Evolutionary conservation across 768 basidiomycete species (phyloP), one percentile per base, ranked within the genome.

Genomic region (Termitomyces sp.): DNA sequence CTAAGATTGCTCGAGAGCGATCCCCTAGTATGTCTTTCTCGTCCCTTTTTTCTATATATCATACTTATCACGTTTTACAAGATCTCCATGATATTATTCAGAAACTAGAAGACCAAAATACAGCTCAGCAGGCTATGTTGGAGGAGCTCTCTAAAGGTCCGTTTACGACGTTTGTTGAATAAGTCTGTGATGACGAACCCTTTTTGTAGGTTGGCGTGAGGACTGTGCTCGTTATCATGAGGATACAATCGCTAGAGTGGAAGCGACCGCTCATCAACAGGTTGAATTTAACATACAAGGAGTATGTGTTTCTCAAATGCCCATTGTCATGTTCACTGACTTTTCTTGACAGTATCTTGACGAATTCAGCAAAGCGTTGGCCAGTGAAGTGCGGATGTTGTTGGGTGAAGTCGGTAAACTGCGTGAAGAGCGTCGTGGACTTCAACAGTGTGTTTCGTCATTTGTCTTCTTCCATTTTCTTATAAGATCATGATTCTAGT

Each of bases 231-330:
- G 76, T 58, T 85, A 86, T 56, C 87, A 90, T 55, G 71, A 78
- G 56, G 87, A 88, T 45, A 84, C 84, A 2, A 71, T 93, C 40
- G 75, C 75, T 2, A 82, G 83, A 42, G 85, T 93, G 42, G 77
- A 79, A 54, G 76, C 81, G 30, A 90, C 87, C 26, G 89, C 90
- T 0, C 73, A 81, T 56, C 82, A 87, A 63, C 88, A 87, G 67
- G 82, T 93, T 15, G 84, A 85, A 14, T 93, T 87, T 75, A 93
- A 93, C 60, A 85, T 93, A 12, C 85, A 90, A 76, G 81, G 82
- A 26, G 90, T 92, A 71, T 50, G 85, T n/a, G 49, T 43, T 30
- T 17, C 14, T 47, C 34, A 0, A 8, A 7, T 17, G 40, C 40
- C 9, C 6, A 24, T 15, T 41, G 35, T n/a, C 24, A 57, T 19